Conservation (phyloP, 495 filamentous ascomycete genomes). For the Penicillium flavigenum region DNA sequence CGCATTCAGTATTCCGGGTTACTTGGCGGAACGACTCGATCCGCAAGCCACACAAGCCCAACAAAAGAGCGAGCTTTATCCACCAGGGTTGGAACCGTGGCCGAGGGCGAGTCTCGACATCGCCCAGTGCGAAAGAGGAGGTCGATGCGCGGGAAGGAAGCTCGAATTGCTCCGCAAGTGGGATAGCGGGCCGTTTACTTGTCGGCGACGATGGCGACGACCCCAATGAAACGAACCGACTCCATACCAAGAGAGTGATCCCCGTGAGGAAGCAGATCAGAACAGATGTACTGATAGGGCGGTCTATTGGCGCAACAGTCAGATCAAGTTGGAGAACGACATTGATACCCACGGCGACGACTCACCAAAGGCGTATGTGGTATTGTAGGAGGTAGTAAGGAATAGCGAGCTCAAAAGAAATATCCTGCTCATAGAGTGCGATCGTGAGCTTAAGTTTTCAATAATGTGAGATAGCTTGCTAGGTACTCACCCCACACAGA, state of each 20-base stretch:
- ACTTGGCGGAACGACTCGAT: conserved; percentile 41
- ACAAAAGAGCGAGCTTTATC: conserved; percentile 28
- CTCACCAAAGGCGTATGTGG: conserved; percentile 46
- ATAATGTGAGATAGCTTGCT: neutral
- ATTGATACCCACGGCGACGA: neutral
- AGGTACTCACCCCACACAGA: conserved; percentile 39
- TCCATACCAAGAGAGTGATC: conserved; percentile 33
- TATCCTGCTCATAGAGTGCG: conserved; percentile 22
- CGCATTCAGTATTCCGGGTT: conserved; percentile 42
- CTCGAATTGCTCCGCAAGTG: conserved; percentile 26
- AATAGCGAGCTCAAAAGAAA: conserved; percentile 40
- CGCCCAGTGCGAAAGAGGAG: conserved; percentile 14
- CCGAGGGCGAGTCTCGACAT: conserved; percentile 11
- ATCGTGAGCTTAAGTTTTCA: conserved; percentile 15
- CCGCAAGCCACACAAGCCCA: conserved; percentile 37
- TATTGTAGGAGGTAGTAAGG: conserved; percentile 36
- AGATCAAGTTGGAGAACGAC: conserved; percentile 7
- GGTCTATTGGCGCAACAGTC: conserved; percentile 31
- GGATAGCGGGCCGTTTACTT: conserved; percentile 19
- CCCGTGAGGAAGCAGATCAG: conserved; percentile 40
- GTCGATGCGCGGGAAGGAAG: conserved; percentile 19
- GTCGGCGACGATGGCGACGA: conserved; percentile 21
- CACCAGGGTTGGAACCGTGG: conserved; percentile 22
- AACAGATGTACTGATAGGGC: conserved; percentile 41
- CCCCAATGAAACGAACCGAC: conserved; percentile 26